phyloP scores from a whole-genome alignment of 192 early-diverging fungal genomes.

The Tieghemiomyces parasiticus region DNA sequence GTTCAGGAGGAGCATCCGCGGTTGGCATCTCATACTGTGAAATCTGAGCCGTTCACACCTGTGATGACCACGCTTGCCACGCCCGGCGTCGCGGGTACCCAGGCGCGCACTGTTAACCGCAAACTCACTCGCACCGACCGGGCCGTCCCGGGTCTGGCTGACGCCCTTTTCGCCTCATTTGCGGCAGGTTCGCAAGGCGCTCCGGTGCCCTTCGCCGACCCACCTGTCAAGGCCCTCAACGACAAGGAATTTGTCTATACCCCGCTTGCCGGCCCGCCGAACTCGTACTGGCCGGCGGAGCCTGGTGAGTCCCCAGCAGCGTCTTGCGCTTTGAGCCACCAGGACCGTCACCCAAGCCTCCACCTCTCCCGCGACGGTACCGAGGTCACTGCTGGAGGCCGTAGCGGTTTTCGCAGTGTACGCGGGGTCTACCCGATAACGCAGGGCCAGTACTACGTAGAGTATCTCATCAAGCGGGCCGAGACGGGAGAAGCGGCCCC shows the following conservation, averaged over 20 bases:
- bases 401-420: conserved; percentile 46
- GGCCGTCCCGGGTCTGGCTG: not conserved
- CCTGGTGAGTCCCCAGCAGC: not conserved
- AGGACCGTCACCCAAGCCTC: conserved; percentile 43
- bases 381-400: conserved; percentile 41
- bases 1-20: too few relatives aligned
- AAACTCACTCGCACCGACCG: conserved; percentile 12
- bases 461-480: conserved; percentile 33
- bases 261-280: conserved; percentile 20
- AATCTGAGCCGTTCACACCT: conserved; percentile 18
- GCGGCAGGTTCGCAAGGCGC: not conserved
- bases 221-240: conserved; percentile 37
- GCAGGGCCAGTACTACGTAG: conserved; percentile 49
- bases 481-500: conserved; percentile 25
- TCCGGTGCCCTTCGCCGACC: conserved; percentile 7
- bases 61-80: conserved; percentile 14
- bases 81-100: conserved; percentile 16
- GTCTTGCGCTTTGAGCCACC: conserved; percentile 20
- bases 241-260: conserved; percentile 41
- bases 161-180: not conserved
- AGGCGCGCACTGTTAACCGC: conserved; percentile 17
- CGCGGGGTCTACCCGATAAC: conserved; percentile 41
- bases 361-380: conserved; percentile 35
- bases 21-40: too few relatives aligned
- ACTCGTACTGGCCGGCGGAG: not conserved